Evolutionary conservation across 768 basidiomycete species (phyloP), one percentile per base, ranked within the genome.

Genomic region (Sutorius australiensis): DNA sequence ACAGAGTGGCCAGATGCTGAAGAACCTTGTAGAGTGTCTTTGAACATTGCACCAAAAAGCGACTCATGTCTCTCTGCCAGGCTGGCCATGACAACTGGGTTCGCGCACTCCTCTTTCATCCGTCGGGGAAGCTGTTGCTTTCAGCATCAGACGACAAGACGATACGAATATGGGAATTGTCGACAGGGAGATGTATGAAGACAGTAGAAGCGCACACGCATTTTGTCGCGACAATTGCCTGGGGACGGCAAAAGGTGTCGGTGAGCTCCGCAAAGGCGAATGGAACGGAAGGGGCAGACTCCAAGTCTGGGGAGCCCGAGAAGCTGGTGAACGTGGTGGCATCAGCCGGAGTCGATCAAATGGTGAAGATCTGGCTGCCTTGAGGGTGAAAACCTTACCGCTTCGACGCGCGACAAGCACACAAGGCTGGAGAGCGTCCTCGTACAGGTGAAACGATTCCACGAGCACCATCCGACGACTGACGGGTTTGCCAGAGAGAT

Each of bases 91-190:
- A 94, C 69, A 92, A 92, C 61, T 95, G 93, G 93, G 78, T 95
- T 46, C 83, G 91, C 51, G 88, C 85, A 1, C 76, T 95, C 40
- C 83, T 88, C 16, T 95, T 95, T 75, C 93, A 95, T 70, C 93
- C 93, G 0, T 82, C 82, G 10, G 93, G 93, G 14, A 94, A 94
- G 68, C 87, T 83, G 67, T 80, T 95, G 12, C 77, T 95, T n/a
- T 93, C 92, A 9, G 90, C 88, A 5, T 89, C 90, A 12, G 93
- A 95, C 67, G 93, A 95, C 76, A 90, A 93, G 71, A 90, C 90
- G 10, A 82, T 95, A 59, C 83, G 90, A 9, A 80, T 95, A 9
- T 95, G 93, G 93, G 93, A 95, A 62, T 74, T 95, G 33, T 77
- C 80, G 39, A 89, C 87, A 3, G 93, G 92, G 0, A 79, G 92